These are phyloP conservation scores for Lipomyces orientalis DNA, from an alignment of 805 yeast species.

Conservation along the genomic window DNA sequence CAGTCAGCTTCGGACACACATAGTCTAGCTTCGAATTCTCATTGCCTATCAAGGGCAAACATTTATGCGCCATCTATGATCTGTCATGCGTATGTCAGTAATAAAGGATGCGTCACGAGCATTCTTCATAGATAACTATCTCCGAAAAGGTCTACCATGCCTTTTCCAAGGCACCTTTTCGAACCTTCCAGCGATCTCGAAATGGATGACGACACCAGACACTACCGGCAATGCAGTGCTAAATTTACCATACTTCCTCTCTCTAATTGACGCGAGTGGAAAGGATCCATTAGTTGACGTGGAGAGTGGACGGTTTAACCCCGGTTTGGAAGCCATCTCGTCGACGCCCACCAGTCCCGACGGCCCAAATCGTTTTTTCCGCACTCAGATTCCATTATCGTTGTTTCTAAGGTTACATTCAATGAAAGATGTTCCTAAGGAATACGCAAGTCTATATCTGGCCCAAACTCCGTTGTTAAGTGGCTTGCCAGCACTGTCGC, in stretches of 20 bases:
- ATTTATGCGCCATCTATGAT: background rate
- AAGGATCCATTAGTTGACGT: slow-evolving; percentile 33
- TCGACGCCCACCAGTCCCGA: background rate
- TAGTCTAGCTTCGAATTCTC: background rate
- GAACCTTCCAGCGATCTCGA: slow-evolving; percentile 20
- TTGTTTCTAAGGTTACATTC: slow-evolving; percentile 23
- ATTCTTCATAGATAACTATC: slow-evolving; percentile 7
- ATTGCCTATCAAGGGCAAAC: background rate
- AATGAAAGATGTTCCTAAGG: slow-evolving; percentile 6
- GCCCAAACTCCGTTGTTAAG: slow-evolving; percentile 35
- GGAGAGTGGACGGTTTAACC: slow-evolving; percentile 22
- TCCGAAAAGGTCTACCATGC: slow-evolving; percentile 17
- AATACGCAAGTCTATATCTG: slow-evolving; percentile 23
- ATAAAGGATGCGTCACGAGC: slow-evolving; percentile 12
- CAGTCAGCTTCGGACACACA: too few species aligned
- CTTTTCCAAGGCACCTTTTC: slow-evolving; percentile 18
- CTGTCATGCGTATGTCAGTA: slow-evolving; percentile 10
- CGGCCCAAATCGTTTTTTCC: slow-evolving; percentile 12
- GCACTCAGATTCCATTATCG: slow-evolving; percentile 31
- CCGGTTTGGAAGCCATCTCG: background rate
- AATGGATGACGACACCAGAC: slow-evolving; percentile 12
- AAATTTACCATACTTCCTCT: slow-evolving; percentile 12
- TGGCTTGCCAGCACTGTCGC: slow-evolving; percentile 20
- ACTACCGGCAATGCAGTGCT: background rate
- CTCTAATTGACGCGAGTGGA: slow-evolving; percentile 14